Evolutionary conservation across 1,284 basidiomycete genomes (phyloP).

Genomic region (Malassezia psittaci): DNA sequence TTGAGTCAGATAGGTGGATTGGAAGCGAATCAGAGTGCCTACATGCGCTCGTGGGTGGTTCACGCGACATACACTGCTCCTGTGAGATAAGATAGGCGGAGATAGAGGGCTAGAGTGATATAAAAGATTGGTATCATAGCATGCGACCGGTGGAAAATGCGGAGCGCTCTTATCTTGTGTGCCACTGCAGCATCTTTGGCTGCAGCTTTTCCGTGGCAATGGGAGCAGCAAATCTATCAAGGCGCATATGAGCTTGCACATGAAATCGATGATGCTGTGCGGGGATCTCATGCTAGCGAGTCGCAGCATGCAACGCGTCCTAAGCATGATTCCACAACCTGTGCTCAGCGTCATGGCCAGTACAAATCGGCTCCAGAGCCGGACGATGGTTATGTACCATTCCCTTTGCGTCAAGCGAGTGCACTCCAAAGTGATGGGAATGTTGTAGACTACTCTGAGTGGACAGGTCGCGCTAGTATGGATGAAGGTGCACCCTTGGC

Average conservation of each 20-base stretch:
- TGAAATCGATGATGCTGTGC: not conserved
- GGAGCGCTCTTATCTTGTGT: not conserved
- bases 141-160: no score
- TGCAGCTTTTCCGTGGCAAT: not conserved
- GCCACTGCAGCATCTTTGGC: not conserved
- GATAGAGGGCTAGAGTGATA: no score
- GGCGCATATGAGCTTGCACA: not conserved
- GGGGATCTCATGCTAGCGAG: not conserved
- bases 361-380: not conserved
- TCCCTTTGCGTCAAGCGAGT: not conserved
- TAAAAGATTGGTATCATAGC: no score
- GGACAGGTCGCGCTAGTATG: not conserved
- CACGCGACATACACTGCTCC: no score
- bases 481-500: not conserved
- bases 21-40: no score
- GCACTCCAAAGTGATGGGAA: not conserved
- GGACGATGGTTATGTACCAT: slow-evolving; percentile 2
- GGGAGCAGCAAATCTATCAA: not conserved
- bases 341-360: slow-evolving; percentile 1
- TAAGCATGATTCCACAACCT: not conserved
- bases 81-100: no score
- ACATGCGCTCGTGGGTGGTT: no score
- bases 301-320: no score
- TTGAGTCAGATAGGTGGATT: no score
- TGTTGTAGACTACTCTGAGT: not conserved